Percentiles rank a stretch among this genome's conserved stretches.
Evolutionary conservation across 148 eudicot genomes (phyloP).

Genomic region (Polygonum aviculare): DNA sequence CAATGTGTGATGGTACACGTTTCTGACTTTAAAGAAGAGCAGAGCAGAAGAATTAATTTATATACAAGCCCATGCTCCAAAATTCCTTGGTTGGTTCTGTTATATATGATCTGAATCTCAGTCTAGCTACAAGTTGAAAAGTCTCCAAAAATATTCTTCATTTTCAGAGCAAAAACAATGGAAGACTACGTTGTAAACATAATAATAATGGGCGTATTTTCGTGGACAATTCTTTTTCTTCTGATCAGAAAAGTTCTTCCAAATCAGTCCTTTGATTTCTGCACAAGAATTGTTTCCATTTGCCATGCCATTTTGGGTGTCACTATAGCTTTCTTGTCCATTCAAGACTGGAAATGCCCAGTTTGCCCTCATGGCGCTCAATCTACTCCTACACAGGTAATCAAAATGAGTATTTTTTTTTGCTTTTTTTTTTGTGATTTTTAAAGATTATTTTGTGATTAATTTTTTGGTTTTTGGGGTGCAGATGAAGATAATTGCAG

Average conservation of each 20-base stretch:
- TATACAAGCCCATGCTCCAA: neutral
- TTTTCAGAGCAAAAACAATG: constrained; percentile 23
- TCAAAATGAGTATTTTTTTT: too few relatives aligned
- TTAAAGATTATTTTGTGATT: neutral
- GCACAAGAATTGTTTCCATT: constrained; percentile 69
- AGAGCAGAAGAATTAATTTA: neutral
- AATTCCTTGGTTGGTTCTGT: neutral
- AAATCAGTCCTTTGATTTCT: constrained; percentile 61
- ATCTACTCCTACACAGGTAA: constrained; percentile 74
- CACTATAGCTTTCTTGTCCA: constrained; percentile 39
- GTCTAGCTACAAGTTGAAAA: neutral
- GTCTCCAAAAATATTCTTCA: neutral
- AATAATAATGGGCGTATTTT: constrained; percentile 38
- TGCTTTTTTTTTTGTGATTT: neutral
- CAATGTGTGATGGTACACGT: neutral
- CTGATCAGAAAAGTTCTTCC: constrained; percentile 41
- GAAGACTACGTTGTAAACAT: constrained; percentile 42
- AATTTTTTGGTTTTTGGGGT: neutral
- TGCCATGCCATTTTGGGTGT: constrained; percentile 61
- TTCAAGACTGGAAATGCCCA: constrained; percentile 78
- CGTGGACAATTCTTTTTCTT: constrained; percentile 55
- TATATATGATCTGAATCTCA: too few relatives aligned
- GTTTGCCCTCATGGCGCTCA: constrained; percentile 67
- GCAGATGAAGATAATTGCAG: constrained; percentile 67
- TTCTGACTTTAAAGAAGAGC: neutral